Base-by-base conservation (phyloP, 2,329 filamentous ascomycete genomes). In the Colletotrichum costaricense region DNA sequence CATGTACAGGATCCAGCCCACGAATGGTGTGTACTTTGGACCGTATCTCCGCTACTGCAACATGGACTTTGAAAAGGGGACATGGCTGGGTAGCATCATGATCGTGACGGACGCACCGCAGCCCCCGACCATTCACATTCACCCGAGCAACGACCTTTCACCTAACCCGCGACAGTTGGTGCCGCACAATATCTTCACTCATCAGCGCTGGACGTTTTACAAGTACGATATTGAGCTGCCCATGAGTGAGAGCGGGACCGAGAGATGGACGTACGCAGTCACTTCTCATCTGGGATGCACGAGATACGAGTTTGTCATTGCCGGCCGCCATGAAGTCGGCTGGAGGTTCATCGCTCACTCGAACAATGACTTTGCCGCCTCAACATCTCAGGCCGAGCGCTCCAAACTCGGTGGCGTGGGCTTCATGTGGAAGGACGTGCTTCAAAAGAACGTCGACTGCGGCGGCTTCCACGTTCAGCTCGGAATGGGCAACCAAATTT, bases 401-500 rank as follows among this genome's bases (percentile, higher is more conserved):
- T 91, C 92, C 38, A 94, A 93, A 78, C 89, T 98, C 1, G 97
- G 97, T 35, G 97, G 97, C 1, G 90, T 97, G 1, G 94, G 95
- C 0, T 94, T 97, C 80, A 97, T 99, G 96, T 99, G 97, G 97
- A 98, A 98, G 79, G 97, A 99, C 78, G 95, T 99, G 33, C 88
- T 99, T 80, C 95, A 98, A 83, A 98, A 98, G 87, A 97, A 99
- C 78, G 91, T 95, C 33, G 97, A 99, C 78, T 98, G 95, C 77
- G 95, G 95, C 68, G 97, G 97, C 1, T 99, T 98, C 82, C 97
- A 99, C 79, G 93, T 94, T 7, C 97, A 99, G 80, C 87, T 99
- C 8, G 97, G 96, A 16, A 86, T 98, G 5, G 97, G 97, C 68
- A 94, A 97, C 73, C 97, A 99, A 81, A 97, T 99, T 65, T 98